A percentile compares a stretch with the other conserved stretches of the same genome.
Evolutionary conservation across 495 filamentous ascomycete species (phyloP).

Genomic region (Hyphodiscus hymeniophilus): DNA sequence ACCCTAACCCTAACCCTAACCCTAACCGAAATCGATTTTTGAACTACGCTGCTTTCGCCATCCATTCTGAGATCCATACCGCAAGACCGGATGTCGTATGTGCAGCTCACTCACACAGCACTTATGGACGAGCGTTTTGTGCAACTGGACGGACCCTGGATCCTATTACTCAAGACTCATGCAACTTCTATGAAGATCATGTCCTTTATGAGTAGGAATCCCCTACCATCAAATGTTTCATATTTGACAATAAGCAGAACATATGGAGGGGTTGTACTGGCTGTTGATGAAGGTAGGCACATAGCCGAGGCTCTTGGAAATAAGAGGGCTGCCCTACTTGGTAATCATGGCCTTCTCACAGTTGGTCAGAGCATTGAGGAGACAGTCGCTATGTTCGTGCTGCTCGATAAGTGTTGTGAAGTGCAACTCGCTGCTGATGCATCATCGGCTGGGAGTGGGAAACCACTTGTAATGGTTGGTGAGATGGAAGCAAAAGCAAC

Average conservation of each 20-base stretch:
- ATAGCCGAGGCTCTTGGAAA: slow-evolving; percentile 54
- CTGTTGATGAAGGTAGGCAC: slow-evolving; percentile 55
- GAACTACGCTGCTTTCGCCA: slow-evolving; percentile 45
- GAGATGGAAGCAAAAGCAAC: slow-evolving; percentile 59
- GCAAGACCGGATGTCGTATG: slow-evolving; percentile 63
- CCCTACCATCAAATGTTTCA: background rate
- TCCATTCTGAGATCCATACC: slow-evolving; percentile 52
- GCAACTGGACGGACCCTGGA: slow-evolving; percentile 57
- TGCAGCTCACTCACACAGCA: slow-evolving; percentile 61
- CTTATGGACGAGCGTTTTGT: slow-evolving; percentile 62
- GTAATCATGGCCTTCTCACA: slow-evolving; percentile 52
- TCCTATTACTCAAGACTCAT: slow-evolving; percentile 61
- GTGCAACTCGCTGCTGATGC: slow-evolving; percentile 72
- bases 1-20: no score
- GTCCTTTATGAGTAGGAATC: slow-evolving; percentile 9
- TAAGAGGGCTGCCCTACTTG: slow-evolving; percentile 60
- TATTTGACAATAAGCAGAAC: slow-evolving; percentile 20
- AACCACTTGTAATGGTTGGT: slow-evolving; percentile 52
- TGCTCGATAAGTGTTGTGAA: slow-evolving; percentile 64
- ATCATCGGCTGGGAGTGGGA: slow-evolving; percentile 44
- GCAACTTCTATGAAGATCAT: slow-evolving; percentile 49
- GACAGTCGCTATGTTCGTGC: slow-evolving; percentile 63
- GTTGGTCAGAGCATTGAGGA: slow-evolving; percentile 48
- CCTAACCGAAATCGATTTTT: slow-evolving; percentile 7
- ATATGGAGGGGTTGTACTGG: slow-evolving; percentile 67